Base-by-base conservation (phyloP, 176 grass and related monocot genomes). In the Musa schizocarpa region DNA sequence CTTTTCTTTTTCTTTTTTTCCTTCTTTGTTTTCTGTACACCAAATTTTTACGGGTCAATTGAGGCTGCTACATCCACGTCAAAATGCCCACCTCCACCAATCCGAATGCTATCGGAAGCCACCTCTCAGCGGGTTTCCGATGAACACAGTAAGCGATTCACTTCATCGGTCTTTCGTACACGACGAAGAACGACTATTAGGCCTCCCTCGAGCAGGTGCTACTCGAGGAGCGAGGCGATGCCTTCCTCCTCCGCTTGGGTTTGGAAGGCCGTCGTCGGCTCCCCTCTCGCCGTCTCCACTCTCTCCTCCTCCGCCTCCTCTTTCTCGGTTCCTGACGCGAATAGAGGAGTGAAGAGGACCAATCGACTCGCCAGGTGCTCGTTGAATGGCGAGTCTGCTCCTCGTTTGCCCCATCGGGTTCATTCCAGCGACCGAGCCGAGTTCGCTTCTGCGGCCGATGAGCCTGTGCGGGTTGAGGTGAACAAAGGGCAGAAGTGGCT, bases 171-270 rank as follows among this genome's bases (percentile, higher is more conserved):
- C 57, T 16, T n/a, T n/a, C 7, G 57, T 61, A 19, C 57, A 19
- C n/a, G 14, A 0, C 57, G 14, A 20, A 9, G n/a, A 59, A 59
- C 19, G 13, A 59, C 56, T 59, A 4, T 43, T 6, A 43, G 34
- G 34, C 34, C 34, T 43, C 34, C 34, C 22, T 12, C 68, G 1
- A 19, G 11, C 25, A 5, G 48, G 48, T 70, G 25, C 19, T 1
- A 11, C 43, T 12, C 23, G 16, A 52, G 43, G 53, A 74, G 50
- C 52, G 59, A 53, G 49, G 20, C 75, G 59, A 77, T 77, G 75
- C 23, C 23, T 21, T 52, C 61, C 7, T 77, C n/a, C 48, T 66
- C 48, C 8, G 13, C n/a, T 4, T 65, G 59, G 75, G 53, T 66
- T 51, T 52, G 61, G 20, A 65, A 77, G 43, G 20, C 43, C 48